Percentiles rank a stretch among this genome's conserved stretches.
These are phyloP conservation scores for Aspergillus panamensis DNA, from an alignment of 495 filamentous ascomycete species.

Conservation along the genomic window DNA sequence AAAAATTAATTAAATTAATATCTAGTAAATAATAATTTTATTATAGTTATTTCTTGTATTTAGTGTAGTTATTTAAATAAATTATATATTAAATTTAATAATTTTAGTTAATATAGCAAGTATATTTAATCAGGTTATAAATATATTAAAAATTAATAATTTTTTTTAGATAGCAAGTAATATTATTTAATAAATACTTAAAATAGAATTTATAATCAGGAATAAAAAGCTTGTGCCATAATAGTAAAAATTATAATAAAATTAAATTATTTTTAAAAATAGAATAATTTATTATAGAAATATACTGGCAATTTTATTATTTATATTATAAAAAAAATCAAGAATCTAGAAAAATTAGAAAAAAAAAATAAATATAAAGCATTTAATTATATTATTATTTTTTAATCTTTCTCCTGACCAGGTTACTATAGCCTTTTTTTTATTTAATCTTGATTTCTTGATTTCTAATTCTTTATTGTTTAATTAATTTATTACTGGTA, in stretches of 20 bases:
- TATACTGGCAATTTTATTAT: slow-evolving; percentile 1
- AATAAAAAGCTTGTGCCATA: no score
- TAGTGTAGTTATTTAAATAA: background rate
- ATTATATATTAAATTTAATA: background rate
- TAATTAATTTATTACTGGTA: no score
- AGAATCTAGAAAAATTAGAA: background rate
- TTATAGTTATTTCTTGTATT: background rate
- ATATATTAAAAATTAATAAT: no score
- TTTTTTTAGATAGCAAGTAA: no score
- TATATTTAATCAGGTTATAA: background rate
- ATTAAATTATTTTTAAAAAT: background rate
- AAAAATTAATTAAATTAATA: background rate
- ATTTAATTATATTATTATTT: background rate
- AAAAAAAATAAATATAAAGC: background rate
- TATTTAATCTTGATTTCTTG: no score
- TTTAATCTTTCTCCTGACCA: background rate
- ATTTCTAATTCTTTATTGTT: no score
- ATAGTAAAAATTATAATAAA: background rate
- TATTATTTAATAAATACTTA: no score
- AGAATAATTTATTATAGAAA: slow-evolving; percentile 1
- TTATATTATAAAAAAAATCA: background rate
- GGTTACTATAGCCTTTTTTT: background rate
- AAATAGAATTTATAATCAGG: no score
- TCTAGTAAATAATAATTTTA: background rate
- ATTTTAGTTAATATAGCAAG: background rate